A percentile compares a stretch with the other conserved stretches of the same genome.
phyloP scores from a whole-genome alignment of 78 protist genomes.

The Dictyostelium citrinum region DNA sequence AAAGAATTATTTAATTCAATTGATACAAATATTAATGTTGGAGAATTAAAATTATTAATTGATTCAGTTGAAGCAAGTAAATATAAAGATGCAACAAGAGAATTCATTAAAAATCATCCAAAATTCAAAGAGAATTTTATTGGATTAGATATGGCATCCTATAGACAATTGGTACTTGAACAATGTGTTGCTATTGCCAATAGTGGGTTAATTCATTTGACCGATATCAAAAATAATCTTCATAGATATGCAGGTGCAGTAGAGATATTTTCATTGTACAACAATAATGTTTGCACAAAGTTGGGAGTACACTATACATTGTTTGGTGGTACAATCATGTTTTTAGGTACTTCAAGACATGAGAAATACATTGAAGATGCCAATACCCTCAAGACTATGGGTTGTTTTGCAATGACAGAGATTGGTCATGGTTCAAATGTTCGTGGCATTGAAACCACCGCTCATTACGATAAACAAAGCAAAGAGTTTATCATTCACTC shows the following conservation, averaged over 20 bases:
- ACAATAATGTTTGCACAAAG: constrained; percentile 48
- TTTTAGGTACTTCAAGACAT: constrained; percentile 70
- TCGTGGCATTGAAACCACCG: constrained; percentile 89
- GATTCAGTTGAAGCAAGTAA: constrained; percentile 1
- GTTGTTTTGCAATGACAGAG: constrained; percentile 86
- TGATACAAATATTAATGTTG: neutral
- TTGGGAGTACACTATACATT: constrained; percentile 72
- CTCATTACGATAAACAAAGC: constrained; percentile 80
- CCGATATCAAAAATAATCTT: neutral
- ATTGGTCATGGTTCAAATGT: constrained; percentile 79
- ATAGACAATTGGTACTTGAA: constrained; percentile 13
- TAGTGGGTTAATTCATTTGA: constrained; percentile 11
- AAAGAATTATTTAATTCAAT: neutral
- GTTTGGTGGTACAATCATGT: constrained; percentile 78
- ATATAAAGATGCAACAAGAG: neutral
- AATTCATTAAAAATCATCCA: neutral
- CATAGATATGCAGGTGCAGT: neutral
- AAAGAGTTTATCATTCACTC: constrained; percentile 87
- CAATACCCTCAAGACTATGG: constrained; percentile 25
- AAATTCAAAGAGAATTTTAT: neutral
- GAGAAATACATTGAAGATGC: constrained; percentile 37
- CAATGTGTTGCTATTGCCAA: constrained; percentile 10
- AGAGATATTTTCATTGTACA: neutral
- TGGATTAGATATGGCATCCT: neutral
- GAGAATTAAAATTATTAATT: constrained; percentile 1